Evolutionary conservation across 495 filamentous ascomycete species (phyloP).

Genomic region (Aspergillus sparsus): DNA sequence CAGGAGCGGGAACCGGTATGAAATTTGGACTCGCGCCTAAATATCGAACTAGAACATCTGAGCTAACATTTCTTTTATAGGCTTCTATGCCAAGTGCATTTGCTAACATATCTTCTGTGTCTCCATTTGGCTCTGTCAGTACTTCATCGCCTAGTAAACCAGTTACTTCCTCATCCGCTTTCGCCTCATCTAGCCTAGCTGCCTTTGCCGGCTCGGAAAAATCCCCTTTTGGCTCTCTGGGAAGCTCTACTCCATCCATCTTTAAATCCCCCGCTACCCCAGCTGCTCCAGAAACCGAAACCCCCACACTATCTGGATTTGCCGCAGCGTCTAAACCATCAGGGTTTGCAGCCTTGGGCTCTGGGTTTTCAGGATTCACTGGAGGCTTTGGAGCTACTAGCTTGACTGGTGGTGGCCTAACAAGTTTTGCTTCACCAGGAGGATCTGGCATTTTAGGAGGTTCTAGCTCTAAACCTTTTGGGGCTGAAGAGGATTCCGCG

Average conservation of each 20-base stretch:
- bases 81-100: slow-evolving; percentile 51
- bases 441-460: slow-evolving; percentile 53
- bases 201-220: slow-evolving; percentile 54
- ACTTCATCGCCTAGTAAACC: slow-evolving; percentile 26
- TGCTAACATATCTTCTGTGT: slow-evolving; percentile 51
- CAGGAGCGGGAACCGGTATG: slow-evolving; percentile 36
- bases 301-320: slow-evolving; percentile 36
- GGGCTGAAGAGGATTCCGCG: slow-evolving; percentile 63
- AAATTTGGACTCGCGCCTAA: slow-evolving; percentile 9
- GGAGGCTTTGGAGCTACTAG: slow-evolving; percentile 54
- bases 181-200: slow-evolving; percentile 53
- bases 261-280: slow-evolving; percentile 35
- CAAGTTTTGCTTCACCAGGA: slow-evolving; percentile 69
- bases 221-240: slow-evolving; percentile 59
- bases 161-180: slow-evolving; percentile 51
- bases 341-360: slow-evolving; percentile 39
- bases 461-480: slow-evolving; percentile 66
- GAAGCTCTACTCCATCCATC: slow-evolving; percentile 41
- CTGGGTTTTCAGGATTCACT: slow-evolving; percentile 55
- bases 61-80: slow-evolving; percentile 26
- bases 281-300: slow-evolving; percentile 22
- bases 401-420: slow-evolving; percentile 54
- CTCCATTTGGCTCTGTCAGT: slow-evolving; percentile 51
- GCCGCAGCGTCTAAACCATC: slow-evolving; percentile 31
- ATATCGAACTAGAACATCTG: neutral